Percentiles rank a stretch among this genome's conserved stretches.
phyloP scores from a whole-genome alignment of 352 stramenopile genomes.

The Globisporangium yorkense region DNA sequence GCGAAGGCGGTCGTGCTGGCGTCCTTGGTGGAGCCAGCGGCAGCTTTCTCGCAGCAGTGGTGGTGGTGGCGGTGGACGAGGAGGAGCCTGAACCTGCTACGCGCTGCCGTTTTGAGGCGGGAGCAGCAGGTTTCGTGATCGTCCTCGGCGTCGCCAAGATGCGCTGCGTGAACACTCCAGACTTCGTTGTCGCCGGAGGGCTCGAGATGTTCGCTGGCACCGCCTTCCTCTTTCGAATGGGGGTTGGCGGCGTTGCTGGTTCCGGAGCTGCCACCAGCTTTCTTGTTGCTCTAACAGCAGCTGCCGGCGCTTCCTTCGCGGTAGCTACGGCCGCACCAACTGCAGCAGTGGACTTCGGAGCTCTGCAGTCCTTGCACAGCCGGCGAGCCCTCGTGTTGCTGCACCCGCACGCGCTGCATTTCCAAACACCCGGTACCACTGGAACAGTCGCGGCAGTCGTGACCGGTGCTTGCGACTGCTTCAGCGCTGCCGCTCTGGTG shows the following conservation, averaged over 20 bases:
- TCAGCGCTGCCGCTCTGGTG: slow-evolving; percentile 6
- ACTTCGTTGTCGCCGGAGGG: background rate
- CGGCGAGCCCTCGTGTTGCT: slow-evolving; percentile 41
- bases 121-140: slow-evolving; percentile 3
- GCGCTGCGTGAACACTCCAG: slow-evolving; percentile 3
- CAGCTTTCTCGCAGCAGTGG: slow-evolving; percentile 7
- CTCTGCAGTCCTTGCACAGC: slow-evolving; percentile 42
- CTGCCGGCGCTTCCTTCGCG: background rate
- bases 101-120: slow-evolving; percentile 8
- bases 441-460: slow-evolving; percentile 13
- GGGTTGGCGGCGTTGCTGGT: slow-evolving; percentile 4
- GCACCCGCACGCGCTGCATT: slow-evolving; percentile 43
- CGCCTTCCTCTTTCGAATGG: background rate
- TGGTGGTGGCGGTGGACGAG: background rate
- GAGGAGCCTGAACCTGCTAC: background rate
- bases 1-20: slow-evolving; percentile 1
- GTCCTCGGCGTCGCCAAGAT: slow-evolving; percentile 13
- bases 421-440: slow-evolving; percentile 29
- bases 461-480: background rate
- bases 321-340: background rate
- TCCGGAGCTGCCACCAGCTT: background rate
- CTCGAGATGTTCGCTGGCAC: slow-evolving; percentile 2
- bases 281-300: background rate
- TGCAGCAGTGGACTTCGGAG: slow-evolving; percentile 18
- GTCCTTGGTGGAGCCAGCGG: slow-evolving; percentile 8